Conservation (phyloP, 2,329 filamentous ascomycete species). For the Trichophaea hybrida region DNA sequence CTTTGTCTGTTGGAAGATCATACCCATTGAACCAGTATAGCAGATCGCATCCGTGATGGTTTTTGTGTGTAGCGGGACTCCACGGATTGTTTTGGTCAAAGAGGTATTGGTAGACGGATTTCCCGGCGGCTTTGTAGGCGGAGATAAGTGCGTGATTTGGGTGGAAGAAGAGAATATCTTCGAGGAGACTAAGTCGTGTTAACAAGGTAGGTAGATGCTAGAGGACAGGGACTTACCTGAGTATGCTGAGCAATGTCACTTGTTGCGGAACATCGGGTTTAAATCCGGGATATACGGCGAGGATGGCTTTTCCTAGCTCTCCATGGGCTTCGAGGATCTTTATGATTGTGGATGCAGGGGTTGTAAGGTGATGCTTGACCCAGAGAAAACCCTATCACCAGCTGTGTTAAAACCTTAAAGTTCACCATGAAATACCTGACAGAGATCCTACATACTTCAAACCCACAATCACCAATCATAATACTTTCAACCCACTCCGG, state of each 20-base stretch:
- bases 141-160: not conserved
- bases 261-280: too few relatives aligned
- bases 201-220: not conserved
- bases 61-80: not conserved
- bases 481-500: not conserved
- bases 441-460: not conserved
- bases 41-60: not conserved
- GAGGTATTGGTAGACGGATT: not conserved
- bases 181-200: not conserved
- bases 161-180: not conserved
- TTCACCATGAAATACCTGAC: not conserved
- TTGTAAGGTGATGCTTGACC: not conserved
- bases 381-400: not conserved
- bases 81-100: constrained; percentile 2
- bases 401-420: not conserved
- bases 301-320: not conserved
- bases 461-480: not conserved
- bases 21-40: not conserved
- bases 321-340: not conserved
- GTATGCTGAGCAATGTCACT: not conserved
- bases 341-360: not conserved
- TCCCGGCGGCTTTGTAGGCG: not conserved
- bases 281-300: not conserved
- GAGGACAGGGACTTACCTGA: not conserved
- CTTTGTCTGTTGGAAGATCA: not conserved